These are phyloP conservation scores for Malassezia vespertilionis DNA, from an alignment of 1,284 basidiomycete genomes.

Conservation along the genomic window DNA sequence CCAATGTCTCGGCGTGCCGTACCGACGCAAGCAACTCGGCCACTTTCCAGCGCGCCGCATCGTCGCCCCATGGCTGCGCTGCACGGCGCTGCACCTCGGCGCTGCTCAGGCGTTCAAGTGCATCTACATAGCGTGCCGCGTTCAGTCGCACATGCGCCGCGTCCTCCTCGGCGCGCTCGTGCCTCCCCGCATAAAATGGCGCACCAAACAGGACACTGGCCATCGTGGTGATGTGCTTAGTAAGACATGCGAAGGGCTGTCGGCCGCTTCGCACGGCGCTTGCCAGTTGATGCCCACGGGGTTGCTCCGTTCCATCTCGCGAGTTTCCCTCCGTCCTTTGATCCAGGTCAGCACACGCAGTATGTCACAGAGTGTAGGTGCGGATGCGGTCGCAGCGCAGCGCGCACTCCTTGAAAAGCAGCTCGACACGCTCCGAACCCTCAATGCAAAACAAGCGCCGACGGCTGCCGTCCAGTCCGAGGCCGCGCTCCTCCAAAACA, in stretches of 20 bases:
- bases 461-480: conserved; percentile 24
- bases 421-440: conserved; percentile 31
- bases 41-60: conserved; percentile 5
- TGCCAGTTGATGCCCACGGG: conserved; percentile 12
- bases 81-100: neutral
- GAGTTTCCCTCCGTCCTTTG: neutral
- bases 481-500: conserved; percentile 25
- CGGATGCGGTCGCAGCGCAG: conserved; percentile 8
- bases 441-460: conserved; percentile 25
- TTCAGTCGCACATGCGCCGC: neutral
- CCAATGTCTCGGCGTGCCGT: conserved; percentile 8
- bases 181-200: neutral
- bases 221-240: too few species aligned
- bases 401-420: conserved; percentile 23
- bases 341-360: neutral
- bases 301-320: conserved; percentile 2
- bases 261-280: too few species aligned
- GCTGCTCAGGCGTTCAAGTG: conserved; percentile 1
- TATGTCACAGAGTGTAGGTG: conserved; percentile 6
- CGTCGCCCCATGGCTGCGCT: neutral
- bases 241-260: neutral
- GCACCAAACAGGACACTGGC: neutral
- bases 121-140: neutral
- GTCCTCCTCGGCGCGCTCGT: neutral
- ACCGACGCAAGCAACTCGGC: conserved; percentile 3